Conservation (phyloP, 345 rosid genomes). For the Mercurialis annua region DNA sequence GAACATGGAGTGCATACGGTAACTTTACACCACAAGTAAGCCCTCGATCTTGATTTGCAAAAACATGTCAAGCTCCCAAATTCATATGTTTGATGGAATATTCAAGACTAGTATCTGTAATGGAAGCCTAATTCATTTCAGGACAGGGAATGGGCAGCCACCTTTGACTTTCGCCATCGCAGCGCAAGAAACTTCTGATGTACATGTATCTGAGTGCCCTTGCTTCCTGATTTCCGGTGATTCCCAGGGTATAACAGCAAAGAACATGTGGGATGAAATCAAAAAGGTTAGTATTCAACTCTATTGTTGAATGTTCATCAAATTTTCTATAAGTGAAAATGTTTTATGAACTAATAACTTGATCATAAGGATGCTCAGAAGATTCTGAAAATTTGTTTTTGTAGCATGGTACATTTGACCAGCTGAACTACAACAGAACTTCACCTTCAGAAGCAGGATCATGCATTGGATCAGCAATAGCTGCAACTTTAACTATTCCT, state of each 20-base stretch:
- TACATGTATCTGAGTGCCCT: slow-evolving; percentile 72
- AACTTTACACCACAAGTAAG: slow-evolving; percentile 79
- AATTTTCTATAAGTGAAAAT: not conserved
- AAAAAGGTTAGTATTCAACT: slow-evolving; percentile 50
- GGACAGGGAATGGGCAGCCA: slow-evolving; percentile 57
- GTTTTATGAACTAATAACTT: not conserved
- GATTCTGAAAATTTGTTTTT: slow-evolving; percentile 4
- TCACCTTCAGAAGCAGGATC: slow-evolving; percentile 65
- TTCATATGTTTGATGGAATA: not conserved
- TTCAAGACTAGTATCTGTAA: not conserved
- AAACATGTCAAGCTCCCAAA: not conserved
- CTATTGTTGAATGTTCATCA: not conserved
- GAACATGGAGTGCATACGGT: slow-evolving; percentile 64
- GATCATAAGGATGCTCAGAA: not conserved
- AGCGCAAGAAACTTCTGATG: slow-evolving; percentile 63
- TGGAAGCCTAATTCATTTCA: slow-evolving; percentile 23
- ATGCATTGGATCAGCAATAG: slow-evolving; percentile 85
- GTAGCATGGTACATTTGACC: slow-evolving; percentile 72
- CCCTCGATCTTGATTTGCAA: slow-evolving; percentile 18
- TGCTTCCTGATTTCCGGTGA: slow-evolving; percentile 65
- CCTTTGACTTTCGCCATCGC: slow-evolving; percentile 65
- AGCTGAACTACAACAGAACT: slow-evolving; percentile 22
- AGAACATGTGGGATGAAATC: slow-evolving; percentile 77
- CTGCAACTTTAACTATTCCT: slow-evolving; percentile 64
- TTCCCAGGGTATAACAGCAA: slow-evolving; percentile 63